Conservation (phyloP, 2,329 filamentous ascomycete species). For the Fusarium miscanthi region DNA sequence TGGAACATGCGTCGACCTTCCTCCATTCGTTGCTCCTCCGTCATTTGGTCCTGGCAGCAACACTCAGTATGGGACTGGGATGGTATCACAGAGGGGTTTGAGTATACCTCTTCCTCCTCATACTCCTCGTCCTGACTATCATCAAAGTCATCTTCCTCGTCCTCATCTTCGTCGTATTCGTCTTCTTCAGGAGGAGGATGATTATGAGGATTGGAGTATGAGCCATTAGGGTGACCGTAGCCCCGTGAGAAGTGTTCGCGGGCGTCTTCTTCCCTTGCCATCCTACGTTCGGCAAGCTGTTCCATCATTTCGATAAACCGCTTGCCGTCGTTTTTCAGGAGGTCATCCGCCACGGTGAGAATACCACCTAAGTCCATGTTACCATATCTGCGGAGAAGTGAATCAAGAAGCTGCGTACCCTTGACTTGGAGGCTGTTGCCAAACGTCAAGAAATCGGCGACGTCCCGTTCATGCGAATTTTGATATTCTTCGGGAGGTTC, state of each 20-base stretch:
- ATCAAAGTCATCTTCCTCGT: conserved; percentile 69
- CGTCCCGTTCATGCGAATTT: conserved; percentile 69
- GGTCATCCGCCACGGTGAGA: conserved; percentile 96
- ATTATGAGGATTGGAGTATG: conserved; percentile 70
- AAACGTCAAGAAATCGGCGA: conserved; percentile 94
- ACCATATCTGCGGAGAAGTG: conserved; percentile 58
- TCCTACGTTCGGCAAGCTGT: conserved; percentile 94
- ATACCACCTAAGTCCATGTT: conserved; percentile 82
- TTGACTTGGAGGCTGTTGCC: conserved; percentile 97
- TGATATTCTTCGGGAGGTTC: conserved; percentile 77
- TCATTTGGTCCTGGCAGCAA: conserved; percentile 86
- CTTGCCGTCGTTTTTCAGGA: conserved; percentile 98
- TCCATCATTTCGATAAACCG: conserved; percentile 99
- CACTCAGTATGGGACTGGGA: conserved; percentile 57
- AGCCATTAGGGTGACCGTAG: conserved; percentile 70
- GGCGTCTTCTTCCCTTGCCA: conserved; percentile 95
- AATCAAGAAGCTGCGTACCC: conserved; percentile 66
- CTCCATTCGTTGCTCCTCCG: conserved; percentile 98
- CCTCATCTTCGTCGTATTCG: conserved; percentile 76
- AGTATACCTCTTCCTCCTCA: conserved; percentile 82
- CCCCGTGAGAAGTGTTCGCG: conserved; percentile 69
- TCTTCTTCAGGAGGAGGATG: conserved; percentile 83
- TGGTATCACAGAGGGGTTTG: conserved; percentile 54
- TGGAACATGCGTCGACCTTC: conserved; percentile 99
- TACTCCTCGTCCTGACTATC: conserved; percentile 73